Base-by-base conservation (phyloP, 495 filamentous ascomycete genomes). In the Penicillium goetzii region DNA sequence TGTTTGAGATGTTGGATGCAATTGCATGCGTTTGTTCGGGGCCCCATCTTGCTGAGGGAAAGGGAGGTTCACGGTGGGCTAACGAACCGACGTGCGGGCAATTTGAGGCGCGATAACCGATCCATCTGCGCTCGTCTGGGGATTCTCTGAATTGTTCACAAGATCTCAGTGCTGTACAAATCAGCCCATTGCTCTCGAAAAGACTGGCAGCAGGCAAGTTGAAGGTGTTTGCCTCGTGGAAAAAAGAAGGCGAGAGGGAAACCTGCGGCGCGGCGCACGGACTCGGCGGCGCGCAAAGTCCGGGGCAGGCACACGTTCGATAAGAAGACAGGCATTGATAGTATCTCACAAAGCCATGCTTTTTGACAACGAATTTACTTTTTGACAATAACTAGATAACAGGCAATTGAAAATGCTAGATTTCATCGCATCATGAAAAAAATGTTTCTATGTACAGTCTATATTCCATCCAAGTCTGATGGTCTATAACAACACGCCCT, bases 371-470 rank as follows among this genome's bases (percentile, higher is more conserved):
- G 15, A 41, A 41, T 41, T 17, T 5, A n/a, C 2, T 12, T 36
- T 41, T n/a, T 2, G 2, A n/a, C 2, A 17, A n/a, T n/a, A 41
- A 41, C 2, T 17, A 41, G n/a, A 43, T 9, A 10, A 10, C 4
- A 36, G 6, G 32, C 25, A 26, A 25, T 52, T 17, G 8, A 36
- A 47, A 28, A 12, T n/a, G 28, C 15, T 19, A 43, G 7, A 25
- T 14, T 58, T 25, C 55, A 10, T 68, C 11, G 40, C 54, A 43
- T 68, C 62, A 50, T 68, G 47, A 19, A 34, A 33, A 14, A 38
- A 10, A 12, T 47, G 43, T 3, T 51, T 51, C 56, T 71, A 71
- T 71, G 43, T 71, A 68, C 66, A 68, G 49, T 54, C 51, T 70
- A 59, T 63, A 68, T 54, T 34, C 40, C 59, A 65, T 58, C n/a